A percentile compares a stretch with the other conserved stretches of the same genome.
Evolutionary conservation across 805 yeast species (phyloP).

Genomic region (Myxozyma geophila): DNA sequence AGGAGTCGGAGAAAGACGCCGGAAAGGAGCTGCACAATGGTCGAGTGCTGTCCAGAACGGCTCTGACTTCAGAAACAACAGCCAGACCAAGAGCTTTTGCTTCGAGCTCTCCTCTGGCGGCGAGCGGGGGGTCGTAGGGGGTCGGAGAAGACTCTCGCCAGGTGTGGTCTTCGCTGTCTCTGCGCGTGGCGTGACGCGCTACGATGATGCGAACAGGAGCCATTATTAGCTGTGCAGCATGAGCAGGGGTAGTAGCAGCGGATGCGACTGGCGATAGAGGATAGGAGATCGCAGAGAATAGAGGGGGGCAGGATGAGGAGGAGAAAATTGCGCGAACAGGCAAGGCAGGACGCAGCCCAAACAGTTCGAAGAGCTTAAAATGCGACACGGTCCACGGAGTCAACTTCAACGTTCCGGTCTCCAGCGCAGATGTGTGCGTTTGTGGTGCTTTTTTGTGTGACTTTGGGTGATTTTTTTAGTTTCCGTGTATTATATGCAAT

Average conservation of each 20-base stretch:
- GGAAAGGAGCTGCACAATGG: conserved; percentile 6
- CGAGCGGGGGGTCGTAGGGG: conserved; percentile 49
- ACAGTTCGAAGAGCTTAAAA: too few species aligned
- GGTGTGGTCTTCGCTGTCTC: conserved; percentile 42
- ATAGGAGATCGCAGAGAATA: background rate
- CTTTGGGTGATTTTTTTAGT: too few species aligned
- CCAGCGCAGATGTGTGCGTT: background rate
- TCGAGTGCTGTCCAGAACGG: conserved; percentile 23
- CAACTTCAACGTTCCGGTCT: too few species aligned
- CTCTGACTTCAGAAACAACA: conserved; percentile 22
- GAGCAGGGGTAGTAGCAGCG: background rate
- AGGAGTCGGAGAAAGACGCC: conserved; percentile 5
- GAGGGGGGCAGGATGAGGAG: background rate
- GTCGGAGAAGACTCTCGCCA: conserved; percentile 45
- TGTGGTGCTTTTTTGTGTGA: too few species aligned
- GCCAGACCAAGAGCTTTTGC: conserved; percentile 41
- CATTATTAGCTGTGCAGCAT: background rate
- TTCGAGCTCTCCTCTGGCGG: conserved; percentile 42
- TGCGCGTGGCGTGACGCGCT: conserved; percentile 46
- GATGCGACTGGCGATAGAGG: background rate
- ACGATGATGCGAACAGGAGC: conserved; percentile 37
- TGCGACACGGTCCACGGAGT: too few species aligned
- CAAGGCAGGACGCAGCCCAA: background rate
- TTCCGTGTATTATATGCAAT: too few species aligned
- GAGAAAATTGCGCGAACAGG: background rate